Evolutionary conservation across 768 basidiomycete genomes (phyloP).

Genomic region (Postia placenta): DNA sequence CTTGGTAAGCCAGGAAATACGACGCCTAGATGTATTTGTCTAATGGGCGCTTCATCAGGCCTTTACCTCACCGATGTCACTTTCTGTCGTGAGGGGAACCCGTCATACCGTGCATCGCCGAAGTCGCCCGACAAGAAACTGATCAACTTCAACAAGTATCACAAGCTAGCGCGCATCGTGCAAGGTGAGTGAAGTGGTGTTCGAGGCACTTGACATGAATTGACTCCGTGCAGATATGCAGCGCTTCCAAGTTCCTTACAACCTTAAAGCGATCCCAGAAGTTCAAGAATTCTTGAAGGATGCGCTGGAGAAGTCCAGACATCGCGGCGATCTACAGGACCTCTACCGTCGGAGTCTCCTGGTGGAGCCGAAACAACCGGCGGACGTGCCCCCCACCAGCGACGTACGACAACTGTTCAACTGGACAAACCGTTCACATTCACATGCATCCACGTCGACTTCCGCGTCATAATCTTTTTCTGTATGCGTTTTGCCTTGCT

Average conservation of each 20-base stretch:
- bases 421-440: constrained; percentile 64
- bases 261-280: constrained; percentile 83
- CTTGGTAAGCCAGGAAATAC: constrained; percentile 49
- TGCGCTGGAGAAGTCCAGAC: constrained; percentile 69
- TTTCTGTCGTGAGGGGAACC: constrained; percentile 94
- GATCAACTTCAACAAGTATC: constrained; percentile 96
- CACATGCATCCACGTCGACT: constrained; percentile 33
- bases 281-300: constrained; percentile 74
- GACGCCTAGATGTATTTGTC: background rate
- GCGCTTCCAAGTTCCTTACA: constrained; percentile 84
- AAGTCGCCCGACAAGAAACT: constrained; percentile 69
- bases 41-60: constrained; percentile 37
- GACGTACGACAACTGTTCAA: constrained; percentile 78
- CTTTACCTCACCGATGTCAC: constrained; percentile 89
- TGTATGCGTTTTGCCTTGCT: background rate
- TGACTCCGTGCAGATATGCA: constrained; percentile 62
- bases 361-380: constrained; percentile 78
- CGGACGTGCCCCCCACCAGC: constrained; percentile 53
- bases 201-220: background rate
- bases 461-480: constrained; percentile 24
- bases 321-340: constrained; percentile 79
- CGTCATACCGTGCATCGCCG: constrained; percentile 76
- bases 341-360: constrained; percentile 75
- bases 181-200: constrained; percentile 52
- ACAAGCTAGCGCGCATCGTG: constrained; percentile 81